Base-by-base conservation (phyloP, 139 green algal species). In the Chlamydomonas schloesseri region DNA sequence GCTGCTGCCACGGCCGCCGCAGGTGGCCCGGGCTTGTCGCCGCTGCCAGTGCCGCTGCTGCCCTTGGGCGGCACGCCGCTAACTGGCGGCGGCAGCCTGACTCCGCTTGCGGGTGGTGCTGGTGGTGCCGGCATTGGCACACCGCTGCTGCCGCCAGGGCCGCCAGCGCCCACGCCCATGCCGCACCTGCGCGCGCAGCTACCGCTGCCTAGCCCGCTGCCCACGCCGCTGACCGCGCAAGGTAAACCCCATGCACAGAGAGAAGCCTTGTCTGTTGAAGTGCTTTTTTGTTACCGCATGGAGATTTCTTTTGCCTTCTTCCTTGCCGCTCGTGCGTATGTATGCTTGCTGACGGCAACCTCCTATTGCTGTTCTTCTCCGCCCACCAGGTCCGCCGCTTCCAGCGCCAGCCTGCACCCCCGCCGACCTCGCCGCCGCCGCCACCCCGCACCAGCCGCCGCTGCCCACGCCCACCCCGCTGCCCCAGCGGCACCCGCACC, bases 371-470 rank as follows among this genome's bases (percentile, higher is more conserved):
- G 13, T 58, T 58, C 53, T 15, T 58, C 23, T 2, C 62, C 3
- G 4, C 13, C 62, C 62, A 5, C 11, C 47, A 65, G 47, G 72
- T 29, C 47, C 72, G 14, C 47, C 46, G 46, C 73, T 81, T 18
- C 73, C 34, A 3, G 74, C 74, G 15, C 74, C 74, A 0, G 34
- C 74, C 21, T 69, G 74, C 74, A 82, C 74, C 0, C 74, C 74
- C 4, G 15, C 33, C 0, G 72, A 55, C 23, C 15, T 17, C 28
- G 69, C 34, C 17, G 10, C 23, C 62, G 3, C 62, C 26, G 2
- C 62, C 17, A 14, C 62, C 62, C 62, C 62, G 62, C 62, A 33
- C 11, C 28, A 31, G 69, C 28, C 71, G 42, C 9, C 71, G 55
- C 23, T 28, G 18, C 21, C 71, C 9, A 13, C 72, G 10, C 21